Evolutionary conservation across 2,329 filamentous ascomycete species (phyloP).

Genomic region (Trichoderma hamatum): DNA sequence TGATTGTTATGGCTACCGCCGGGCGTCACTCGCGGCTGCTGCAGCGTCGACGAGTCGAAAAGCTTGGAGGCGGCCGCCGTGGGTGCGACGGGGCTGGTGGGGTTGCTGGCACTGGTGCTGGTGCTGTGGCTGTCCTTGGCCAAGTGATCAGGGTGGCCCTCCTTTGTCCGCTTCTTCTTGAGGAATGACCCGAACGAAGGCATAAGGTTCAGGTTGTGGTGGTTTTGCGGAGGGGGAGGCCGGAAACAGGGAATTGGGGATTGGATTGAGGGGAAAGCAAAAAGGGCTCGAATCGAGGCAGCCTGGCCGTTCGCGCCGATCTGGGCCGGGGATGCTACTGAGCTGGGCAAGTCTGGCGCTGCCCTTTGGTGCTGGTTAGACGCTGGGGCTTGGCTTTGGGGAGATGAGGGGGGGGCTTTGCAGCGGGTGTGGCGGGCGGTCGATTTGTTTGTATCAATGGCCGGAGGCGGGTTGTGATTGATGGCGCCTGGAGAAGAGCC

Average conservation of each 20-base stretch:
- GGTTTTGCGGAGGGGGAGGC: background rate
- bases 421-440: background rate
- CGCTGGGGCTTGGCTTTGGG: background rate
- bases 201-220: conserved; percentile 58
- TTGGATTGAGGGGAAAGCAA: conserved; percentile 18
- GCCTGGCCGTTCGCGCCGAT: conserved; percentile 15
- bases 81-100: conserved; percentile 64
- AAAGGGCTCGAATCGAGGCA: conserved; percentile 1
- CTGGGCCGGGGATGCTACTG: background rate
- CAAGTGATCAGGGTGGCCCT: conserved; percentile 73
- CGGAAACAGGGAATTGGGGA: conserved; percentile 2
- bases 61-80: conserved; percentile 48
- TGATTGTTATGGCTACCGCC: background rate
- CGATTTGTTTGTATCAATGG: background rate
- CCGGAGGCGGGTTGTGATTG: background rate
- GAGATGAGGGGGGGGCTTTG: background rate
- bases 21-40: conserved; percentile 28
- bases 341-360: background rate
- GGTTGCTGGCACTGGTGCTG: conserved; percentile 46
- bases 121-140: conserved; percentile 36
- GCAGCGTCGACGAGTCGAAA: conserved; percentile 47
- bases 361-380: background rate
- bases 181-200: conserved; percentile 93
- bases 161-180: conserved; percentile 98
- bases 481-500: background rate